Conservation (phyloP, 257 asterid genomes). For the Salvia miltiorrhiza region DNA sequence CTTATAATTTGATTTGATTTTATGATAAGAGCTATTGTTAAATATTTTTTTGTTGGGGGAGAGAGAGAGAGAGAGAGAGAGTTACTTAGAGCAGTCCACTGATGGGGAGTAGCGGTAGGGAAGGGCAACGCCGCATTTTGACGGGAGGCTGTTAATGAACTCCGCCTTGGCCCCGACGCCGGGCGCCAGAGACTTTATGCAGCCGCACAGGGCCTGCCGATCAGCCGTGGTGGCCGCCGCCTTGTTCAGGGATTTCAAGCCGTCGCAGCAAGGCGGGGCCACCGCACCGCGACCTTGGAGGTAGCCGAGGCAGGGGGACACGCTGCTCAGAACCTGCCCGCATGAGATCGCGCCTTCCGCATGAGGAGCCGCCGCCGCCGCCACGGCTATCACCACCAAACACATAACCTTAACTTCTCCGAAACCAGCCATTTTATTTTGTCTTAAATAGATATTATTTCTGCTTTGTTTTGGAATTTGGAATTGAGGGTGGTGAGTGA, state of each 20-base stretch:
- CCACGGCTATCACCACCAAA: not conserved
- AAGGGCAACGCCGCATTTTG: slow-evolving; percentile 35
- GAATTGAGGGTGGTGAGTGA: not conserved
- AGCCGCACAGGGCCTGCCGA: slow-evolving; percentile 30
- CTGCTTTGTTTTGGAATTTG: not conserved
- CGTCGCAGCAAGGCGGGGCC: slow-evolving; percentile 33
- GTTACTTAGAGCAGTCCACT: slow-evolving; percentile 45
- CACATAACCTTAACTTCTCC: not conserved
- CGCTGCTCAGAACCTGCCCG: slow-evolving; percentile 5
- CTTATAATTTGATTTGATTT: no score
- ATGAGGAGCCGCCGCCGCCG: not conserved
- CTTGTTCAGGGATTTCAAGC: slow-evolving; percentile 11
- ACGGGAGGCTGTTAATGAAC: slow-evolving; percentile 24
- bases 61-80: no score
- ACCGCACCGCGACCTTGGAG: not conserved
- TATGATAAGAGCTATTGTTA: no score
- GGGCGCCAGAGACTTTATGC: slow-evolving; percentile 23
- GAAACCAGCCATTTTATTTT: not conserved
- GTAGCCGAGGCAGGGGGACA: slow-evolving; percentile 30
- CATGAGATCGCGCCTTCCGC: slow-evolving; percentile 36
- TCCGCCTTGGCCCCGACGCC: not conserved
- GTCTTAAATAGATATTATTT: not conserved
- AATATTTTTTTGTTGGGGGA: no score
- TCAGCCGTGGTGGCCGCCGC: slow-evolving; percentile 31
- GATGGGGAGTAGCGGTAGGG: slow-evolving; percentile 43